Percentiles rank a stretch among this genome's conserved stretches.
phyloP scores from a whole-genome alignment of 2,329 filamentous ascomycete genomes.

The Xylaria sp. region DNA sequence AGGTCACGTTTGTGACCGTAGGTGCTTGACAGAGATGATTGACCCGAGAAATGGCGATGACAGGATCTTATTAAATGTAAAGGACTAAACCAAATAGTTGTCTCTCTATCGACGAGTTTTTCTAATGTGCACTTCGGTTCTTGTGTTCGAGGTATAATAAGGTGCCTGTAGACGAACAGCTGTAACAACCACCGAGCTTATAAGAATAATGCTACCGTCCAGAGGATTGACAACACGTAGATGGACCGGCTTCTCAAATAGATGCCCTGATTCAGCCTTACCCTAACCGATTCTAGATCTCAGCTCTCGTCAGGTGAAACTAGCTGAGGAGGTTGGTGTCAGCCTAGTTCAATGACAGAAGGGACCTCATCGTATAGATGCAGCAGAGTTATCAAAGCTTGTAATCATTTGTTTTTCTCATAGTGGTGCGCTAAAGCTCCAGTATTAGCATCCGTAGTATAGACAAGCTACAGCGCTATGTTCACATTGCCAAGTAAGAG shows the following conservation, averaged over 20 bases:
- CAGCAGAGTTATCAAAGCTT: too few species aligned
- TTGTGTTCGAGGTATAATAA: neutral
- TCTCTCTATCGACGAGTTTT: too few species aligned
- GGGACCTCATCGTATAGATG: neutral
- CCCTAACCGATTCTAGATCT: neutral
- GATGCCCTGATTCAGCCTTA: constrained; percentile 15
- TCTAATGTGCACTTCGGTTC: neutral
- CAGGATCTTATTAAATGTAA: neutral
- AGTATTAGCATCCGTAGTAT: neutral
- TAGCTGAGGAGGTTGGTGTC: constrained; percentile 10
- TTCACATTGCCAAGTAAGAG: neutral
- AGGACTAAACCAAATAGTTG: neutral
- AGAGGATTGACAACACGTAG: neutral
- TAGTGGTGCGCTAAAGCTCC: neutral
- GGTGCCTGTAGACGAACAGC: neutral
- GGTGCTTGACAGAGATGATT: neutral
- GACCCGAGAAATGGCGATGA: neutral
- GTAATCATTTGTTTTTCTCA: too few species aligned
- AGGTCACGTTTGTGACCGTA: neutral
- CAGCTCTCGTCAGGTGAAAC: constrained; percentile 17
- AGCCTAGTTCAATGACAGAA: constrained; percentile 1
- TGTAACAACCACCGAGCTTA: neutral
- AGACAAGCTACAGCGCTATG: neutral
- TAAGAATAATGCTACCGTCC: neutral
- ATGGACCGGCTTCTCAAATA: neutral